phyloP scores from a whole-genome alignment of 306 rosid genomes.

The Pterocarpus macrocarpus region DNA sequence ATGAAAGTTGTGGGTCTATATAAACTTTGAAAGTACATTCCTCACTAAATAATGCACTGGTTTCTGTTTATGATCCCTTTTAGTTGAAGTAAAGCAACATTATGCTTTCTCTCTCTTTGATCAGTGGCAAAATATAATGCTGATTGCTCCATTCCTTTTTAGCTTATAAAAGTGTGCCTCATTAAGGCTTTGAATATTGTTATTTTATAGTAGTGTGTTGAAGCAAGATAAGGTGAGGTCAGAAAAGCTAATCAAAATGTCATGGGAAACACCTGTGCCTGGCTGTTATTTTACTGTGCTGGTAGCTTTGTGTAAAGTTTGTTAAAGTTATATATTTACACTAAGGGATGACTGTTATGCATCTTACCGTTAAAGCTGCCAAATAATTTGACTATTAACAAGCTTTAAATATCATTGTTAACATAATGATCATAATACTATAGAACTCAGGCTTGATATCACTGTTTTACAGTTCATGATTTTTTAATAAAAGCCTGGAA shows the following conservation, averaged over 20 bases:
- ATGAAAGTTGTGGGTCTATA: constrained; percentile 3
- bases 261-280: neutral
- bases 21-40: neutral
- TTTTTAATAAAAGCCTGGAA: no score
- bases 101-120: constrained; percentile 4
- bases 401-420: neutral
- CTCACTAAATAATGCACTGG: constrained; percentile 2
- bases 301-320: constrained; percentile 15
- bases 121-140: neutral
- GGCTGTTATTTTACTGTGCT: neutral
- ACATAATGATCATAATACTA: constrained; percentile 5
- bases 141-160: constrained; percentile 16
- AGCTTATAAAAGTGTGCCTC: constrained; percentile 4
- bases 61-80: constrained; percentile 5
- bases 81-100: constrained; percentile 10
- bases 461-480: neutral
- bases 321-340: neutral
- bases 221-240: constrained; percentile 7
- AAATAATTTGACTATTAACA: neutral
- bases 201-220: neutral
- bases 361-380: neutral
- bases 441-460: constrained; percentile 14
- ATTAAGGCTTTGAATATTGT: neutral
- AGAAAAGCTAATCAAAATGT: constrained; percentile 18
- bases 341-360: neutral